Conservation (phyloP, 257 asterid species). For the Plectranthus barbatus region DNA sequence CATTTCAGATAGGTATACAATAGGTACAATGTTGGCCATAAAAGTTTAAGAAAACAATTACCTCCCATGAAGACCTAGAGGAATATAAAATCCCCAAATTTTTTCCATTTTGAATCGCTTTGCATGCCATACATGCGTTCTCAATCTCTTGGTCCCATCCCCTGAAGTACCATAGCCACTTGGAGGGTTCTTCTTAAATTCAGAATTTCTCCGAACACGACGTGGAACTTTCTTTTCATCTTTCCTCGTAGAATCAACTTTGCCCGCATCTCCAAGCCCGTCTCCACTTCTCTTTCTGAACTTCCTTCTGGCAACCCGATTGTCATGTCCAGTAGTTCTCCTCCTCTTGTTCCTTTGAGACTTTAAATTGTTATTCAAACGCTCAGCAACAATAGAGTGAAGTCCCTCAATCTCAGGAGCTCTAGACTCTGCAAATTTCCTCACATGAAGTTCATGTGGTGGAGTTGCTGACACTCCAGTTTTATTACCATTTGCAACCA, state of each 20-base stretch:
- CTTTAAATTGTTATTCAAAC: constrained; percentile 55
- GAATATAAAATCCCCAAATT: constrained; percentile 77
- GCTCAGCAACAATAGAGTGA: constrained; percentile 50
- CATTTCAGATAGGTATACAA: background rate
- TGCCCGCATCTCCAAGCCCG: constrained; percentile 16
- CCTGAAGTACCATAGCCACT: constrained; percentile 65
- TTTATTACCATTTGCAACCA: constrained; percentile 33
- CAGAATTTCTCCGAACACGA: constrained; percentile 53
- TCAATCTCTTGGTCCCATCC: constrained; percentile 76
- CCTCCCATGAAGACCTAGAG: constrained; percentile 83
- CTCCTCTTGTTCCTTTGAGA: constrained; percentile 67
- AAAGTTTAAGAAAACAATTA: constrained; percentile 12
- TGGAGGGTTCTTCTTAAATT: constrained; percentile 50
- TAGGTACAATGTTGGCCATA: background rate
- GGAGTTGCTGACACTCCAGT: constrained; percentile 31
- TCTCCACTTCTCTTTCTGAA: constrained; percentile 34
- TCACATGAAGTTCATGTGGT: constrained; percentile 60
- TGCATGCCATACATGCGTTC: constrained; percentile 96
- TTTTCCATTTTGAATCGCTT: constrained; percentile 75
- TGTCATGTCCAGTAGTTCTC: constrained; percentile 70
- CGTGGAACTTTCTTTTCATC: constrained; percentile 46
- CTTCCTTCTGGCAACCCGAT: constrained; percentile 39
- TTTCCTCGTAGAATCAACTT: constrained; percentile 12
- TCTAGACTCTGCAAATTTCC: constrained; percentile 70
- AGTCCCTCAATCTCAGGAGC: constrained; percentile 67